Percentiles rank a stretch among this genome's conserved stretches.
Evolutionary conservation across 768 basidiomycete genomes (phyloP).

Genomic region (Psilocybe sp.): DNA sequence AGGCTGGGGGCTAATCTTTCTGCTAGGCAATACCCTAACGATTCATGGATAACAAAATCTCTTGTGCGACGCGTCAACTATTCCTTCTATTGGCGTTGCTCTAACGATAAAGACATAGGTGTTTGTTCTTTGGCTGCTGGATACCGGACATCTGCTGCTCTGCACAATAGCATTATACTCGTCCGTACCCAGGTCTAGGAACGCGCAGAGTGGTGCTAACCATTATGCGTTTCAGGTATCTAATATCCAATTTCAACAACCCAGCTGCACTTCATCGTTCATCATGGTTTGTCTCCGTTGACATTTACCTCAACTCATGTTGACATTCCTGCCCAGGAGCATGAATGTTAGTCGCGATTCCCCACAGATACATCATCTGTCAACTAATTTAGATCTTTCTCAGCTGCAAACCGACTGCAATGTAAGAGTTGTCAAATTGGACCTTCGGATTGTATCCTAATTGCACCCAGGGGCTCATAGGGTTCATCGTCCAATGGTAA

Average conservation of each 20-base stretch:
- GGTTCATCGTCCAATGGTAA: constrained; percentile 47
- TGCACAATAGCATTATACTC: constrained; percentile 45
- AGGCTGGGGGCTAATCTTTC: background rate
- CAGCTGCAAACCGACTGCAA: constrained; percentile 54
- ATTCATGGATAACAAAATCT: constrained; percentile 34
- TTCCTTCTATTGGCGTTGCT: background rate
- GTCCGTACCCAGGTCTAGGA: constrained; percentile 21
- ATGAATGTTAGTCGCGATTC: constrained; percentile 32
- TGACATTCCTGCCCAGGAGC: constrained; percentile 27
- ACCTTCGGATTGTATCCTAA: background rate
- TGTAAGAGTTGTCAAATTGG: constrained; percentile 21
- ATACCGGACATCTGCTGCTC: constrained; percentile 42
- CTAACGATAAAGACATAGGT: constrained; percentile 23
- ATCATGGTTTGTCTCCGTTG: constrained; percentile 33
- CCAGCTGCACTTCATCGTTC: constrained; percentile 30
- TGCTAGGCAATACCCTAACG: constrained; percentile 37
- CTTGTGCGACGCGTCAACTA: constrained; percentile 28
- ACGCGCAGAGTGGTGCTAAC: background rate
- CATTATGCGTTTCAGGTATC: constrained; percentile 31
- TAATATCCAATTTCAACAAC: constrained; percentile 43
- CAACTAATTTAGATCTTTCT: constrained; percentile 11
- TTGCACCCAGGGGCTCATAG: constrained; percentile 39
- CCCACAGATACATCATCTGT: background rate
- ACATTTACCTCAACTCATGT: background rate
- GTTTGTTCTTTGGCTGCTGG: constrained; percentile 36